Evolutionary conservation across 805 yeast species (phyloP).

Genomic region (Starmerella bombicola): DNA sequence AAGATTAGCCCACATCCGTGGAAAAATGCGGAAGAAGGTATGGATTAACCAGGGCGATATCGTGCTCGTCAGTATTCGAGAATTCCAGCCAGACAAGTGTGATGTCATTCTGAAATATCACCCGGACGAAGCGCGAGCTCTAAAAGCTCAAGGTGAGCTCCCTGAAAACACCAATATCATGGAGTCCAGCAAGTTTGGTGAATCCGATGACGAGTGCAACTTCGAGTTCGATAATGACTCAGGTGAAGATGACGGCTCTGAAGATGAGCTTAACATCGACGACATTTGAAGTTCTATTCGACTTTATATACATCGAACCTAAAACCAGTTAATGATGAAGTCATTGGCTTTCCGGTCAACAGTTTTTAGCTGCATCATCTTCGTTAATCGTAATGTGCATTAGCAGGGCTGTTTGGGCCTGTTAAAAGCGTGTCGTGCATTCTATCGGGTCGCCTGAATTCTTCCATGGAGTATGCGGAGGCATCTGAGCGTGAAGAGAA

Average conservation of each 20-base stretch:
- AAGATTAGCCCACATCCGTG: constrained; percentile 97
- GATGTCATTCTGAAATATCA: constrained; percentile 95
- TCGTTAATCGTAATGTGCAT: constrained; percentile 3
- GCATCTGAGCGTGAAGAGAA: constrained; percentile 8
- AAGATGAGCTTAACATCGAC: constrained; percentile 76
- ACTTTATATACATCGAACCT: no score
- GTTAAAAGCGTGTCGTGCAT: constrained; percentile 17
- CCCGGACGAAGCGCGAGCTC: constrained; percentile 94
- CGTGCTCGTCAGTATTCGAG: constrained; percentile 88
- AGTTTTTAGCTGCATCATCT: no score
- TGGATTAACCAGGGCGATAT: constrained; percentile 99
- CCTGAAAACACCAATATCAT: constrained; percentile 96
- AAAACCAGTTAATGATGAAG: no score
- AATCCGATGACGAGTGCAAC: constrained; percentile 93
- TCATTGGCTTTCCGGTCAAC: no score
- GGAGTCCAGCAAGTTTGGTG: constrained; percentile 95
- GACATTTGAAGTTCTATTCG: constrained; percentile 61
- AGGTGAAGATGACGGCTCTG: constrained; percentile 46
- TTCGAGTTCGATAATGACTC: constrained; percentile 87
- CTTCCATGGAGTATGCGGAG: constrained; percentile 12
- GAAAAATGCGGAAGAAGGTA: constrained; percentile 97
- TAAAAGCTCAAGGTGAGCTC: constrained; percentile 89
- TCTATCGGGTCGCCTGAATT: constrained; percentile 9
- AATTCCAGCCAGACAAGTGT: constrained; percentile 96
- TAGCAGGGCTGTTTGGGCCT: constrained; percentile 5